These are phyloP conservation scores for Backusella tarrabulga DNA, from an alignment of 192 early-diverging fungal genomes.

Conservation along the genomic window DNA sequence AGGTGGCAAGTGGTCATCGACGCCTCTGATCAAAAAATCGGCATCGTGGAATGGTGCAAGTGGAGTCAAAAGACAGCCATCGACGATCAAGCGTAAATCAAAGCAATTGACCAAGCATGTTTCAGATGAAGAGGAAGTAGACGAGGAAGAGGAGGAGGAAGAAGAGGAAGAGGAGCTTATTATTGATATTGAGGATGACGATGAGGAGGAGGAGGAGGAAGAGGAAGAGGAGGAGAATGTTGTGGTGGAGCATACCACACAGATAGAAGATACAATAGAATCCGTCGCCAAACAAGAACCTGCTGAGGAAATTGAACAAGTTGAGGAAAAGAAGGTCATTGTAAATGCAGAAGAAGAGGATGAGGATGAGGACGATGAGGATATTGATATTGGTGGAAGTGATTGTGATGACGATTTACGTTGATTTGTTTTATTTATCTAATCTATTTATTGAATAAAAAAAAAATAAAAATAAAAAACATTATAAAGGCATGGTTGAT, in stretches of 20 bases:
- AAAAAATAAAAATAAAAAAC: too few species aligned
- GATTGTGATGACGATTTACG: conserved; percentile 56
- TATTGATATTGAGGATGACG: conserved; percentile 55
- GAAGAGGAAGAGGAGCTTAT: not conserved
- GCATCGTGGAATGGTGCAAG: not conserved
- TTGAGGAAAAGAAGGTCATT: not conserved
- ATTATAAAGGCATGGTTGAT: too few species aligned
- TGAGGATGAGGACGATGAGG: conserved; percentile 44
- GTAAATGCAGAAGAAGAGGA: conserved; percentile 22
- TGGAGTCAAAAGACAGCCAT: not conserved
- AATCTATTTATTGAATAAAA: not conserved
- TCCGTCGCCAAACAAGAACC: not conserved
- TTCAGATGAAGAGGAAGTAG: conserved; percentile 40
- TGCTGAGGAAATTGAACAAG: not conserved
- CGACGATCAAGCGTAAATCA: not conserved
- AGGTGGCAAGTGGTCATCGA: not conserved
- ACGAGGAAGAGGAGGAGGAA: conserved; percentile 24
- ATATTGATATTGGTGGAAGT: conserved; percentile 55
- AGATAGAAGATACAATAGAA: too few species aligned
- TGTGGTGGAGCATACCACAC: not conserved
- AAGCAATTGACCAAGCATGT: conserved; percentile 19
- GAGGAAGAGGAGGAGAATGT: conserved; percentile 30
- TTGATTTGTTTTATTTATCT: conserved; percentile 11
- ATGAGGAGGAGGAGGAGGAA: conserved; percentile 34
- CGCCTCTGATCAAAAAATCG: not conserved